Conservation (phyloP, 768 basidiomycete genomes). For the Pleurotus sapidus region DNA sequence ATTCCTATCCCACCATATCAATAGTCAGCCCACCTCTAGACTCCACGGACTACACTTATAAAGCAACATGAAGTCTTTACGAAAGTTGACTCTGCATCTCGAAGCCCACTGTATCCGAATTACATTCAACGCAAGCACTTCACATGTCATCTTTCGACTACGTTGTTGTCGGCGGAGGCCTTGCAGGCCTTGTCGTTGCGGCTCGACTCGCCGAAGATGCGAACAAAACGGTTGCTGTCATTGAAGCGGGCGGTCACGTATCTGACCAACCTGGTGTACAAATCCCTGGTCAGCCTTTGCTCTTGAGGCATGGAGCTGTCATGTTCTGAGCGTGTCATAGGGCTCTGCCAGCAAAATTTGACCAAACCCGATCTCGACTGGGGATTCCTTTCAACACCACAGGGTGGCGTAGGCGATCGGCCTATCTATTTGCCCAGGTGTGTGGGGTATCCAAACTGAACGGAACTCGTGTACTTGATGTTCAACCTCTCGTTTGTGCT, state of each 20-base stretch:
- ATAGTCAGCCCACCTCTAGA: no score
- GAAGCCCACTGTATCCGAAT: no score
- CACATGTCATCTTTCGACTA: constrained; percentile 11
- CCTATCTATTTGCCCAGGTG: constrained; percentile 9
- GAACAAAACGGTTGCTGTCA: constrained; percentile 13
- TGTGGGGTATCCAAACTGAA: neutral
- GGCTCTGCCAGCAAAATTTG: neutral
- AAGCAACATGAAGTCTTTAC: no score
- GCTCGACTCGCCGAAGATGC: constrained; percentile 18
- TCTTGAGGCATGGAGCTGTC: neutral
- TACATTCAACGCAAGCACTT: neutral
- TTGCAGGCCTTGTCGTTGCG: constrained; percentile 19
- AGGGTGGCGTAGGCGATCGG: constrained; percentile 4
- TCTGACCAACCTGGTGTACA: neutral
- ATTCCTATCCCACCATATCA: no score
- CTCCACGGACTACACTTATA: no score
- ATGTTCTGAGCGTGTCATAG: neutral
- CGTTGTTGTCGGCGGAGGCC: constrained; percentile 14
- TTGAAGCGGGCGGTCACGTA: constrained; percentile 28
- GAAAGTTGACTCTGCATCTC: no score
- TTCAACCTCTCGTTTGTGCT: no score
- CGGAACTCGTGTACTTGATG: neutral
- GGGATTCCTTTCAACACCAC: constrained; percentile 1
- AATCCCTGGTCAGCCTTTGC: constrained; percentile 1
- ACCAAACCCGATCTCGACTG: constrained; percentile 5